Evolutionary conservation across 768 basidiomycete species (phyloP), one percentile per base, ranked within the genome.

Genomic region (Fomitopsis serialis): DNA sequence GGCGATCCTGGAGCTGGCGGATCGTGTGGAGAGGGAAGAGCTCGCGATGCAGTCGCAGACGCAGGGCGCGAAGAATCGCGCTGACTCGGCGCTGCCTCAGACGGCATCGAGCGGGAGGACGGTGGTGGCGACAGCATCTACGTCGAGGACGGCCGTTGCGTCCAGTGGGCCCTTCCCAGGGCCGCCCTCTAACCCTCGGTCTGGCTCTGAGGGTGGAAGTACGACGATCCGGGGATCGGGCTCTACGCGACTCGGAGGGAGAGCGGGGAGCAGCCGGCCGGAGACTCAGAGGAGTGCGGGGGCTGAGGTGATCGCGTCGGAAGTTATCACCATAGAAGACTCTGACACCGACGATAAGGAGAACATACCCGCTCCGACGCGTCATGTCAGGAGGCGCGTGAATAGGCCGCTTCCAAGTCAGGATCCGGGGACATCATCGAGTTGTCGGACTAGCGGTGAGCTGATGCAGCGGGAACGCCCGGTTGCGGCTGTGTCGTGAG

Each of bases 271-370:
- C 23, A 19, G 21, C 17, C 21, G 17, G 23, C 11, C 48, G 37
- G 37, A 29, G 12, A 22, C 22, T 17, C 21, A n/a, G 10, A 11
- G 36, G 17, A 50, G 34, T 13, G 45, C 48, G 36, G 42, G 48
- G 22, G 24, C 48, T 35, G 56, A 50, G 13, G 8, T 53, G 32
- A 29, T 6, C 4, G 4, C 15, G 6, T 4, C 13, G 37, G 53
- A 47, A n/a, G 68, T 76, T 44, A 62, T 76, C 5, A 77, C 80
- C 32, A 73, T 77, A 45, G 71, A 75, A 36, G 78, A 78, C 21
- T 71, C 68, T 1, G 80, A 78, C 11, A 72, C 74, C 6, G 70
- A 72, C 15, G 79, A 85, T 60, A 85, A 86, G 63, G 85, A 87
- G 67, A 87, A 87, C 61, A 66, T 75, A 35, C 78, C 77, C 4